Conservation (phyloP, 2,329 filamentous ascomycete genomes). For the Massarina eburnea region DNA sequence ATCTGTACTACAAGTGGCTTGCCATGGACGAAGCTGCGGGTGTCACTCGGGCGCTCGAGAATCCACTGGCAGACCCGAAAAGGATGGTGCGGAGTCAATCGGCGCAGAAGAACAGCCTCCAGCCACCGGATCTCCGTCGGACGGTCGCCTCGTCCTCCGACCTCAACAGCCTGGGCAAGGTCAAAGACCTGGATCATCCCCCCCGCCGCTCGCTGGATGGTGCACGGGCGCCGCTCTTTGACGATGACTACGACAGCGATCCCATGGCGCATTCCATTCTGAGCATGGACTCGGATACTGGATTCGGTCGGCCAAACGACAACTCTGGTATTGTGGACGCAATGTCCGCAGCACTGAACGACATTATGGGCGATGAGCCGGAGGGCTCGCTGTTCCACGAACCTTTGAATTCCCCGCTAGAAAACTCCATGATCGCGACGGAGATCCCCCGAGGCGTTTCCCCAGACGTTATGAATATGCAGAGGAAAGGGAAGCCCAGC, state of each 20-base stretch:
- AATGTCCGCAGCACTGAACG: conserved; percentile 87
- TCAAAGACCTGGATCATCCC: conserved; percentile 49
- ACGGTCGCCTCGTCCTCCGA: conserved; percentile 64
- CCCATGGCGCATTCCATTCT: conserved; percentile 74
- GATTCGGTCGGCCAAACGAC: conserved; percentile 50
- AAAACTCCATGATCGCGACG: conserved; percentile 63
- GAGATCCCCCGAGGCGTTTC: conserved; percentile 55
- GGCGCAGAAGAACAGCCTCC: conserved; percentile 41
- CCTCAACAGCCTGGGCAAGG: conserved; percentile 52
- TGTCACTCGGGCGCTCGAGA: conserved; percentile 31
- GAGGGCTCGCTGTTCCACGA: conserved; percentile 68
- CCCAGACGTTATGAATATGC: conserved; percentile 34
- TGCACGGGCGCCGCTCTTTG: conserved; percentile 65
- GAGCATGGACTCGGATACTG: conserved; percentile 71
- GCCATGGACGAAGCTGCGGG: conserved; percentile 73
- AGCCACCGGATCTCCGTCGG: conserved; percentile 57
- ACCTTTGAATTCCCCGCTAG: conserved; percentile 54
- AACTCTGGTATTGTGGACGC: conserved; percentile 84
- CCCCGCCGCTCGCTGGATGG: conserved; percentile 73
- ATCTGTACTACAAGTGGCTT: conserved; percentile 94
- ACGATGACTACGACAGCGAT: conserved; percentile 77
- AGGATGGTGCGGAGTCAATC: conserved; percentile 52
- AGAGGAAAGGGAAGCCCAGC: conserved; percentile 70
- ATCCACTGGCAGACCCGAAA: conserved; percentile 29
- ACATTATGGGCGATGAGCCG: conserved; percentile 83